Evolutionary conservation across 257 asterid genomes (phyloP).

Genomic region (Solanum medicagineum): DNA sequence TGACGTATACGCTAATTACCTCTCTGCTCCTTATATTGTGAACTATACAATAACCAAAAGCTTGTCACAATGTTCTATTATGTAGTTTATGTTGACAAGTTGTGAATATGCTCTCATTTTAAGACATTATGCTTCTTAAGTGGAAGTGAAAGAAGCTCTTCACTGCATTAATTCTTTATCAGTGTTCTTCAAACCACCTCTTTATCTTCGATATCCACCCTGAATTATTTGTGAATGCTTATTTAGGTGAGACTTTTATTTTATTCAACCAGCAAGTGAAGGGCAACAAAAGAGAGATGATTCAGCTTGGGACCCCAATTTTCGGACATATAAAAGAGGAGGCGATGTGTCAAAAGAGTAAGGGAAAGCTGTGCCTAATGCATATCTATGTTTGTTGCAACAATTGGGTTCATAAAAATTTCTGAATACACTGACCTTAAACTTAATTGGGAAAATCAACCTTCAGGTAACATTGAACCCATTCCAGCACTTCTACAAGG

Average conservation of each 20-base stretch:
- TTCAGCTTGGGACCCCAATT: constrained; percentile 89
- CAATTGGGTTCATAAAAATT: background rate
- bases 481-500: constrained; percentile 72
- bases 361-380: background rate
- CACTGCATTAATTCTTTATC: background rate
- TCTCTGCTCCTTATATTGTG: background rate
- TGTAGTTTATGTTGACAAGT: background rate
- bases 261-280: constrained; percentile 77
- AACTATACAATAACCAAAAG: background rate
- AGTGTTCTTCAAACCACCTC: background rate
- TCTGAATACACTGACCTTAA: background rate
- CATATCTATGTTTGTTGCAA: background rate
- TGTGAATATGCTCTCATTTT: background rate
- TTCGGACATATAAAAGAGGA: constrained; percentile 64
- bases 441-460: background rate
- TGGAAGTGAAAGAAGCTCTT: background rate
- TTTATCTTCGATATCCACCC: background rate
- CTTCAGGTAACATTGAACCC: constrained; percentile 68
- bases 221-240: background rate
- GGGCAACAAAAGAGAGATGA: constrained; percentile 93
- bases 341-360: constrained; percentile 43
- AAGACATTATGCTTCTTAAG: background rate
- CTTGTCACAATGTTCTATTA: background rate
- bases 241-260: constrained; percentile 85
- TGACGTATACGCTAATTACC: background rate